A percentile compares a stretch with the other conserved stretches of the same genome.
These are phyloP conservation scores for Gonapodya prolifera DNA, from an alignment of 192 early-diverging fungal genomes.

Conservation along the genomic window DNA sequence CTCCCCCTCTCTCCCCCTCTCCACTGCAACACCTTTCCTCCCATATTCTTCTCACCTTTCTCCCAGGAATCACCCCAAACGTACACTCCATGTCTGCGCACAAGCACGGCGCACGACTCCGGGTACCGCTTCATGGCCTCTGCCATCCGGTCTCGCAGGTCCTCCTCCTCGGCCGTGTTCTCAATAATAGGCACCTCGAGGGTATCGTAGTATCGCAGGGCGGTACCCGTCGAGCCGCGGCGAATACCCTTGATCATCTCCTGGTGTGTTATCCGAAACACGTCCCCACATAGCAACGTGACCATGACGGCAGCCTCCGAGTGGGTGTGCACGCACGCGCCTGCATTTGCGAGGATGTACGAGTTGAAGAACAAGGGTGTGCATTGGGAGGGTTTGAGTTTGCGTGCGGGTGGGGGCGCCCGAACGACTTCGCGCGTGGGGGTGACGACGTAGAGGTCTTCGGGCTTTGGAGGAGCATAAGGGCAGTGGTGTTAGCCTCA, in stretches of 20 bases:
- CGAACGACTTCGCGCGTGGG: slow-evolving; percentile 46
- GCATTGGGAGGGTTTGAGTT: slow-evolving; percentile 76
- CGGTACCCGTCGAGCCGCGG: slow-evolving; percentile 42
- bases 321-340: slow-evolving; percentile 93
- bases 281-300: slow-evolving; percentile 66
- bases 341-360: slow-evolving; percentile 69
- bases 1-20: slow-evolving; percentile 60
- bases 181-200: slow-evolving; percentile 75
- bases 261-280: slow-evolving; percentile 84
- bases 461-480: too few species aligned
- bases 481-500: too few species aligned
- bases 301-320: slow-evolving; percentile 91
- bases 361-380: slow-evolving; percentile 92
- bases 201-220: background rate
- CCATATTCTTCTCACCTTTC: slow-evolving; percentile 42
- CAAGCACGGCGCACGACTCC: slow-evolving; percentile 86
- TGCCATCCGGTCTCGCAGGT: slow-evolving; percentile 77
- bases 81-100: slow-evolving; percentile 90
- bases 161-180: slow-evolving; percentile 87
- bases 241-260: slow-evolving; percentile 99
- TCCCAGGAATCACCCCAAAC: too few species aligned
- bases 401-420: slow-evolving; percentile 38
- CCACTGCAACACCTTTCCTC: background rate
- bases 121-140: slow-evolving; percentile 77
- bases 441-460: slow-evolving; percentile 74